Conservation (phyloP, 2,329 filamentous ascomycete species). For the Samsoniella hepiali region DNA sequence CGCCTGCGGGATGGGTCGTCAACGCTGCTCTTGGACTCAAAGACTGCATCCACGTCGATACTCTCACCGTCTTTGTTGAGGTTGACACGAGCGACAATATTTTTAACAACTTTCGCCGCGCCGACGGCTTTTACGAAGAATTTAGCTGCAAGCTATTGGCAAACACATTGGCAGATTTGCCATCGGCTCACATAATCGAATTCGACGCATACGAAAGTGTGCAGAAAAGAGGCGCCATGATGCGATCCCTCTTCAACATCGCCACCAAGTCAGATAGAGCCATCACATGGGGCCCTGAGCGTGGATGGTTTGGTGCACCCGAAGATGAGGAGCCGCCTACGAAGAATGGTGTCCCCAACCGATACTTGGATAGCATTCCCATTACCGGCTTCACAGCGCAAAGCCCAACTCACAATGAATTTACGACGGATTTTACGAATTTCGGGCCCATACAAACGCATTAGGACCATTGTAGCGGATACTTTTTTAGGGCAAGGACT, state of each 20-base stretch:
- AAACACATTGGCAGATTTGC: constrained; percentile 54
- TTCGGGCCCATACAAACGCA: neutral
- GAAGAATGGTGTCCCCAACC: constrained; percentile 9
- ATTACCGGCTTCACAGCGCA: constrained; percentile 10
- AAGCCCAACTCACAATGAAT: neutral
- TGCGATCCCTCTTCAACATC: constrained; percentile 56
- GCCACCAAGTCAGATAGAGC: constrained; percentile 46
- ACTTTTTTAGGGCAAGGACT: neutral
- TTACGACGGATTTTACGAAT: neutral
- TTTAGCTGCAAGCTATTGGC: constrained; percentile 60
- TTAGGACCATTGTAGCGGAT: neutral
- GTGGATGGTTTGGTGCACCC: constrained; percentile 57
- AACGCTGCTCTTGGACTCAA: constrained; percentile 60
- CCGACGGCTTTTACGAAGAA: constrained; percentile 65
- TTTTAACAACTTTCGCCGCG: constrained; percentile 65
- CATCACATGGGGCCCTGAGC: constrained; percentile 65
- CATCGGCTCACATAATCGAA: constrained; percentile 56
- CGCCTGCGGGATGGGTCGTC: constrained; percentile 68
- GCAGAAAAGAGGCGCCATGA: constrained; percentile 61
- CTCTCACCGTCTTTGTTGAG: constrained; percentile 66
- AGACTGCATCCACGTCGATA: constrained; percentile 58
- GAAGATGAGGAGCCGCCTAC: constrained; percentile 32
- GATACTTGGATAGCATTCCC: constrained; percentile 13
- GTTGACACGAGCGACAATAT: constrained; percentile 65
- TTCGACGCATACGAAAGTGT: constrained; percentile 69